Base-by-base conservation (phyloP, 495 filamentous ascomycete species). In the Aspergillus indologenus region DNA sequence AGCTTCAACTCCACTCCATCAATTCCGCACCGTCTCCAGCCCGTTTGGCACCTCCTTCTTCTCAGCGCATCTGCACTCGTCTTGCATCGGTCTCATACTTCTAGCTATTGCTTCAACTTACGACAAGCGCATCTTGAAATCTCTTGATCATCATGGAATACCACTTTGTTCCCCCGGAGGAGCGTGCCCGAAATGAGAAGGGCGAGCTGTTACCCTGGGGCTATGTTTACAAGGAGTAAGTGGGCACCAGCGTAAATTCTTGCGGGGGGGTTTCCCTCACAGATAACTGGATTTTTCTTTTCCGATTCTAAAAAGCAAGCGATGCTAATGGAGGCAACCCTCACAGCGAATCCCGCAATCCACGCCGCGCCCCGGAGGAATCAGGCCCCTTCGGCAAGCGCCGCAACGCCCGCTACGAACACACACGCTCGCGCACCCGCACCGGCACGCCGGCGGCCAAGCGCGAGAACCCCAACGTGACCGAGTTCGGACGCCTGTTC, bases 91-190 rank as follows among this genome's bases (percentile, higher is more conserved):
- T 29, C 26, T 29, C n/a, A n/a, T n/a, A n/a, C n/a, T n/a, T n/a
- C n/a, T n/a, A n/a, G n/a, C n/a, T n/a, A n/a, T n/a, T n/a, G n/a
- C n/a, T n/a, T n/a, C n/a, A n/a, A n/a, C n/a, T n/a, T n/a, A n/a
- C n/a, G n/a, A n/a, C n/a, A n/a, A n/a, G n/a, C n/a, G n/a, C n/a
- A n/a, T n/a, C n/a, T n/a, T n/a, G n/a, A n/a, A n/a, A n/a, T n/a
- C n/a, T n/a, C n/a, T n/a, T n/a, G n/a, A n/a, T n/a, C n/a, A 65
- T 64, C 45, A 86, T 85, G 76, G 85, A 88, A 66, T 83, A 87
- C 48, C 85, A 88, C 66, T 82, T 79, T 45, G 85, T 88, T 21
- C 85, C 84, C n/a, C 79, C 78, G 20, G 77, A 83, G 68, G 85
- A 87, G 69, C 79, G 83, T 61, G 85, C 83, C 29, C 72, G 76